Evolutionary conservation across 441 rosid genomes (phyloP).

Genomic region (Aleurites moluccanus): DNA sequence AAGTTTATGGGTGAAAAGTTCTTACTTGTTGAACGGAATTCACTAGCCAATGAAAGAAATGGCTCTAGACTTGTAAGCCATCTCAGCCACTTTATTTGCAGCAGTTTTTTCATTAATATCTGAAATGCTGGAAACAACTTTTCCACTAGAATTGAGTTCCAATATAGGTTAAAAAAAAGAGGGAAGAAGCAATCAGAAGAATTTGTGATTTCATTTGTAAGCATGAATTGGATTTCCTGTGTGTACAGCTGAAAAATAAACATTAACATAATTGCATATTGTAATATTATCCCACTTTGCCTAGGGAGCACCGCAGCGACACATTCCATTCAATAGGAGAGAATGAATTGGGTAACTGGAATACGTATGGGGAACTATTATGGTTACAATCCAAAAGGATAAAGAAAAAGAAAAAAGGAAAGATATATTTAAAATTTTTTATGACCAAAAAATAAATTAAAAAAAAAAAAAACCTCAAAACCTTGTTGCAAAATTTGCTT

Average conservation of each 20-base stretch:
- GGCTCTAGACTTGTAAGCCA: background rate
- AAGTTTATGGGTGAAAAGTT: background rate
- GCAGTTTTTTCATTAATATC: background rate
- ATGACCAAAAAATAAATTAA: background rate
- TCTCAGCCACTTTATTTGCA: background rate
- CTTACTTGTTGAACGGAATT: background rate
- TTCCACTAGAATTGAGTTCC: background rate
- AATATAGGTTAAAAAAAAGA: background rate
- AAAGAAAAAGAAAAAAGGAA: too few species aligned
- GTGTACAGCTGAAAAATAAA: background rate
- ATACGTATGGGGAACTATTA: background rate
- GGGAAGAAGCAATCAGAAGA: background rate
- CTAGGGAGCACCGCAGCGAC: background rate
- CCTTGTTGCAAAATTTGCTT: slow-evolving; percentile 7
- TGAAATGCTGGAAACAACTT: background rate
- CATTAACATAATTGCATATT: background rate
- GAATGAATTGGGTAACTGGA: background rate
- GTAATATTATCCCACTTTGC: background rate
- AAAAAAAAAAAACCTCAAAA: background rate
- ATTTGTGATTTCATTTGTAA: background rate
- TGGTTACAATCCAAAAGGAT: background rate
- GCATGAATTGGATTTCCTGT: background rate
- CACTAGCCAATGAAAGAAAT: background rate
- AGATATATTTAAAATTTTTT: background rate
- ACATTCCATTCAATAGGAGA: background rate